These are phyloP conservation scores for Acacia pycnantha DNA, from an alignment of 331 rosid genomes.

Conservation along the genomic window DNA sequence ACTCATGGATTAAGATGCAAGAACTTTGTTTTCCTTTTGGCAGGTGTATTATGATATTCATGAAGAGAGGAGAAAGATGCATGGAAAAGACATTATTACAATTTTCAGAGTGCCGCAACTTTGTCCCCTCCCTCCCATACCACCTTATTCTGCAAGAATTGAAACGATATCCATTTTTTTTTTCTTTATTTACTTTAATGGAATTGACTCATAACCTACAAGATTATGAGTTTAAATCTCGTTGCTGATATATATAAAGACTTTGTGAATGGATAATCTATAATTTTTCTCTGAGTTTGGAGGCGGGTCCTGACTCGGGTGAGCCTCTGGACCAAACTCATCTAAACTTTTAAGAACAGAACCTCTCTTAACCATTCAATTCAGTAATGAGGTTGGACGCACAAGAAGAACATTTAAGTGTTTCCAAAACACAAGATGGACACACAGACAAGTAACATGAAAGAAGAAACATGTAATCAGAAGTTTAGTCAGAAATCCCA, in stretches of 20 bases:
- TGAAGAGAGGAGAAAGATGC: conserved; percentile 44
- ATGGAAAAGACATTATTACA: conserved; percentile 44
- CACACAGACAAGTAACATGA: neutral
- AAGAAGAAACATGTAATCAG: neutral
- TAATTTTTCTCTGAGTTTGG: no score
- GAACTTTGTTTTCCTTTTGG: neutral
- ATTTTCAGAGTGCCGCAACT: conserved; percentile 32
- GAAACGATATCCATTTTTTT: no score
- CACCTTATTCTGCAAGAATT: no score
- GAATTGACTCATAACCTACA: no score
- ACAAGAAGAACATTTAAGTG: neutral
- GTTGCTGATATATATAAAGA: no score
- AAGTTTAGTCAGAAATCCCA: neutral
- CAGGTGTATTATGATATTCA: conserved; percentile 63
- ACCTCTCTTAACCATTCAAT: neutral
- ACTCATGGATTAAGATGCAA: neutral
- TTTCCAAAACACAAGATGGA: neutral
- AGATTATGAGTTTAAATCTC: no score
- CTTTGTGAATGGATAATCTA: no score
- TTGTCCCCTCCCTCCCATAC: no score
- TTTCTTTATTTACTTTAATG: no score
- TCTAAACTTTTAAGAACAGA: no score
- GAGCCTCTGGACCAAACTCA: no score
- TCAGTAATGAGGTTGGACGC: neutral
- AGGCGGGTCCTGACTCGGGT: accelerated